Evolutionary conservation across 768 basidiomycete species (phyloP), one percentile per base, ranked within the genome.

Genomic region (Rhizopogon vulgaris): DNA sequence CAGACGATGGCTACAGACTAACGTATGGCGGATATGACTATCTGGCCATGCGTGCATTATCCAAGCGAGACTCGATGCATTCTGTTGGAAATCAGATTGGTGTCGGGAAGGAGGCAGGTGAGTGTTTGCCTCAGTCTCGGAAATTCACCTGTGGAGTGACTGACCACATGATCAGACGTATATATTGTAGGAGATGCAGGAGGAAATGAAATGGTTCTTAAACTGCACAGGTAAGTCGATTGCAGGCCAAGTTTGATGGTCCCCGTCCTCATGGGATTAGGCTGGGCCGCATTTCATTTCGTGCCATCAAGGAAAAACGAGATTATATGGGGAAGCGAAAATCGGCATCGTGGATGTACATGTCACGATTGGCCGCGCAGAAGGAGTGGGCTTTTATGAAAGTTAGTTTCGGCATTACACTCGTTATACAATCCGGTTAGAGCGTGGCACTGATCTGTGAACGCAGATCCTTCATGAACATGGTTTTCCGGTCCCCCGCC

Each of bases 371-470:
- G 41, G 87, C 94, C 15, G 96, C 96, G 8, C 87, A 95, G 72
- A 98, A 97, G 65, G 96, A 99, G 66, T 99, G 85, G 81, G 92
- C 91, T 1, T 99, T 98, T 68, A 95, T 99, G 91, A 97, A 96
- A 78, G 95, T 92, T 25, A 41, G 18, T 42, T 17, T 47, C 8
- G 11, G 30, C 38, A 30, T 47, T 10, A 25, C 17, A 18, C 30
- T 15, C 18, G 4, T 14, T 17, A 28, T 18, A 14, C 45, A 11
- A 18, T 27, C 34, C 17, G 34, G 9, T 6, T 40, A 17, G 37
- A 18, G 4, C 17, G 41, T n/a, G 9, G 17, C 14, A 9, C 22
- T 53, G 46, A 53, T 22, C 18, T 12, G 22, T 22, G 30, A 15
- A 7, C 38, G 4, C 59, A 97, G 95, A 85, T 96, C 25, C 75